phyloP scores from a whole-genome alignment of 306 rosid genomes.

The Acmispon strigosus region DNA sequence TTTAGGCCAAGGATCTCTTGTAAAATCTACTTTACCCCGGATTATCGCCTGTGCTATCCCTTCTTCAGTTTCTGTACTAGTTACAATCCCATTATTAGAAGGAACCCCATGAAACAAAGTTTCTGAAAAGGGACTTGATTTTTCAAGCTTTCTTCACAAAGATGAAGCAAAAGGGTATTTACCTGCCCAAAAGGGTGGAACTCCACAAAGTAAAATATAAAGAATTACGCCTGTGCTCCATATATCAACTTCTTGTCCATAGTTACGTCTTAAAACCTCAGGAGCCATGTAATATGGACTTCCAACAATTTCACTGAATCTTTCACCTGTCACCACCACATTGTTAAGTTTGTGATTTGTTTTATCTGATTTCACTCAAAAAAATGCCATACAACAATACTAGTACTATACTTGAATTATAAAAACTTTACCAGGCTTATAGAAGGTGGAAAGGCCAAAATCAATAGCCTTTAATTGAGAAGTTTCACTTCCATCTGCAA shows the following conservation, averaged over 20 bases:
- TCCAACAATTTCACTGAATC: conserved; percentile 87
- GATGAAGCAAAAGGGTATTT: not conserved
- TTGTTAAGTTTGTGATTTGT: not conserved
- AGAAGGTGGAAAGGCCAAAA: conserved; percentile 86
- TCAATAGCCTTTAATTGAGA: conserved; percentile 74
- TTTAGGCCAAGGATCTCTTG: conserved; percentile 88
- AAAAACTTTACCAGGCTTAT: conserved; percentile 40
- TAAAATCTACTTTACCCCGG: conserved; percentile 54
- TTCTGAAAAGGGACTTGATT: not conserved
- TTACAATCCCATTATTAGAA: conserved; percentile 27
- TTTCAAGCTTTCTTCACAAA: conserved; percentile 1
- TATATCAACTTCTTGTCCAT: conserved; percentile 79
- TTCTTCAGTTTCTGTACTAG: conserved; percentile 74
- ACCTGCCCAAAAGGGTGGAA: conserved; percentile 99
- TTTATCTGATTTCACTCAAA: not conserved
- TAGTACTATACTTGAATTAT: not conserved
- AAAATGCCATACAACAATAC: not conserved
- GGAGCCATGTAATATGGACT: conserved; percentile 99
- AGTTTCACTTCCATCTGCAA: conserved; percentile 53
- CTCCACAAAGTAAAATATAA: conserved; percentile 84
- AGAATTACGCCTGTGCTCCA: conserved; percentile 98
- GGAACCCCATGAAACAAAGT: not conserved
- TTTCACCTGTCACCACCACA: conserved; percentile 49
- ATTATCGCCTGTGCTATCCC: conserved; percentile 91
- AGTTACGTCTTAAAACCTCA: conserved; percentile 78